Evolutionary conservation across 2,329 filamentous ascomycete species (phyloP).

Genomic region (Trichoderma polysporum): DNA sequence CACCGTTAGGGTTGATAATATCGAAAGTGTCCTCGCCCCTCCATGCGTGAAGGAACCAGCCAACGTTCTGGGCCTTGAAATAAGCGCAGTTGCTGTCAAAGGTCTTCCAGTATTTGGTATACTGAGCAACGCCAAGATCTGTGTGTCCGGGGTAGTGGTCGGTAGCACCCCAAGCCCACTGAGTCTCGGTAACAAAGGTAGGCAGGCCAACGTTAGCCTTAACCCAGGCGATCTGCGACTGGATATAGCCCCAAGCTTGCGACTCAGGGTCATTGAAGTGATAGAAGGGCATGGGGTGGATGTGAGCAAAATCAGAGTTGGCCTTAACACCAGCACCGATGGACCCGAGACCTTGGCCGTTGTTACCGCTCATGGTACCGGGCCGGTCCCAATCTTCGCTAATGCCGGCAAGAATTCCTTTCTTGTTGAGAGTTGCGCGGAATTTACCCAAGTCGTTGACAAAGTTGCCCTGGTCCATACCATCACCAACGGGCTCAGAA

Average conservation of each 20-base stretch:
- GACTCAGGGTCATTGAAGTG: slow-evolving; percentile 21
- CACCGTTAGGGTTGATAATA: slow-evolving; percentile 23
- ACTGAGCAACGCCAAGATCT: slow-evolving; percentile 23
- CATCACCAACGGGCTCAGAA: slow-evolving; percentile 27
- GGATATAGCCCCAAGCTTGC: slow-evolving; percentile 24
- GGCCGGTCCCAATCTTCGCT: slow-evolving; percentile 27
- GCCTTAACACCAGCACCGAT: slow-evolving; percentile 23
- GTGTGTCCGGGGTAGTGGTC: slow-evolving; percentile 23
- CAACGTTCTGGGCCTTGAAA: slow-evolving; percentile 23
- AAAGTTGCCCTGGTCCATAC: slow-evolving; percentile 26
- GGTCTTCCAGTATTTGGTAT: slow-evolving; percentile 24
- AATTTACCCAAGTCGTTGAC: slow-evolving; percentile 24
- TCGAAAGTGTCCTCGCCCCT: slow-evolving; percentile 25
- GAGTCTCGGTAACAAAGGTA: slow-evolving; percentile 24
- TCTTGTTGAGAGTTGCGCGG: slow-evolving; percentile 20
- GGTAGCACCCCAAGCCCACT: slow-evolving; percentile 26
- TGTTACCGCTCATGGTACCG: slow-evolving; percentile 22
- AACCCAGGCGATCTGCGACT: slow-evolving; percentile 23
- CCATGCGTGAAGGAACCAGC: slow-evolving; percentile 27
- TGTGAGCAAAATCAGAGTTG: slow-evolving; percentile 26
- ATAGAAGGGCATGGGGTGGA: slow-evolving; percentile 28
- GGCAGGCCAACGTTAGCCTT: slow-evolving; percentile 23
- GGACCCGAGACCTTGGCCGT: slow-evolving; percentile 18
- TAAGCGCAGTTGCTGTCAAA: slow-evolving; percentile 26
- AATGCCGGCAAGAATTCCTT: slow-evolving; percentile 24